phyloP scores from a whole-genome alignment of 2,329 filamentous ascomycete species.

The Samsoniella hepiali region DNA sequence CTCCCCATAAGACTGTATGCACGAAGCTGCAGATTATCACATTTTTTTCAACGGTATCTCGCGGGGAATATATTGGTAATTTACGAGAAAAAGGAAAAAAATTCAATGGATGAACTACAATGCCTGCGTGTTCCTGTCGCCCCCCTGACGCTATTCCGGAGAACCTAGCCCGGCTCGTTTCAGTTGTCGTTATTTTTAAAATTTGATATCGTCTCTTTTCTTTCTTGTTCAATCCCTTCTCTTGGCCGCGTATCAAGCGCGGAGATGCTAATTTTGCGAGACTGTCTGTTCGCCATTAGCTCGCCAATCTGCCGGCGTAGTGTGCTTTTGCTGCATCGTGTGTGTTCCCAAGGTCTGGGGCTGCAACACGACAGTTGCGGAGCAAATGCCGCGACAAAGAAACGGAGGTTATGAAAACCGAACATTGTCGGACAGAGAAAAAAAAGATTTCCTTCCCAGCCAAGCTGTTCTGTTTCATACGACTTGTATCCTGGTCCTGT shows the following conservation, averaged over 20 bases:
- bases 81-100: neutral
- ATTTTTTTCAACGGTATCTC: neutral
- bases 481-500: neutral
- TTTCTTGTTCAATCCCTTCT: no score
- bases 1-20: neutral
- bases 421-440: no score
- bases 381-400: neutral
- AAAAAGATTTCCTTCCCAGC: neutral
- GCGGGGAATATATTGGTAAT: neutral
- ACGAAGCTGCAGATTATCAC: neutral
- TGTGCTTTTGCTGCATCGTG: neutral
- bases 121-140: neutral
- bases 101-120: neutral
- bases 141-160: neutral
- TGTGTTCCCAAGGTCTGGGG: neutral
- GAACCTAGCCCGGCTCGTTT: neutral
- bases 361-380: neutral
- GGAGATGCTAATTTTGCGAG: neutral
- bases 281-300: conserved; percentile 2
- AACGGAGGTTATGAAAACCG: no score
- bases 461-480: conserved; percentile 8
- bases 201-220: no score
- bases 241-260: neutral
- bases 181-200: neutral
- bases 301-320: neutral